phyloP scores from a whole-genome alignment of 2,329 filamentous ascomycete species.

The Neonectria coccinea region DNA sequence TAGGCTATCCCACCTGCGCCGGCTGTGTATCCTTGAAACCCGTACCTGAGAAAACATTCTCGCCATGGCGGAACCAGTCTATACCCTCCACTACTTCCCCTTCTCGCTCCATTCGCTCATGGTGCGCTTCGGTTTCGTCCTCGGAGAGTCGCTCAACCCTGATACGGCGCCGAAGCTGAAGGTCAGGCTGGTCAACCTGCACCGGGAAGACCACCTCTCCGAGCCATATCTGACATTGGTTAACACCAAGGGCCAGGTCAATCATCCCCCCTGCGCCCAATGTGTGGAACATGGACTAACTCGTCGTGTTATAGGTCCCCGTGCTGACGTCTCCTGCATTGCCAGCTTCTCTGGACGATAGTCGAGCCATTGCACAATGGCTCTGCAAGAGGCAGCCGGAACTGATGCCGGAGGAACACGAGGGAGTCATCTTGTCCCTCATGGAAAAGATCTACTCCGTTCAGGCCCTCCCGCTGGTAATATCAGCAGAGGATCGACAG shows the following conservation, averaged over 20 bases:
- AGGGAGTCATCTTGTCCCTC: conserved; percentile 37
- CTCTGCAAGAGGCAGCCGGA: conserved; percentile 46
- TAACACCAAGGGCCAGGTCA: conserved; percentile 46
- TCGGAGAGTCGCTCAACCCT: conserved; percentile 41
- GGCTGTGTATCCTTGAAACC: conserved; percentile 3
- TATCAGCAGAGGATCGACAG: conserved; percentile 39
- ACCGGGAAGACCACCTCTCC: conserved; percentile 44
- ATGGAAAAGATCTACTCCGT: conserved; percentile 45
- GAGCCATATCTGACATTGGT: conserved; percentile 45
- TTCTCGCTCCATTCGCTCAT: conserved; percentile 50
- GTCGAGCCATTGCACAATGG: conserved; percentile 46
- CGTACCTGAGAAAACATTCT: not conserved
- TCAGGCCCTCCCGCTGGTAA: conserved; percentile 42
- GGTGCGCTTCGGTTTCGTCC: conserved; percentile 46
- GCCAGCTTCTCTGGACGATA: conserved; percentile 41
- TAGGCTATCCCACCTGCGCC: not conserved
- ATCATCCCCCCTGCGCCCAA: conserved; percentile 14
- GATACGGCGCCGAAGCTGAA: conserved; percentile 41
- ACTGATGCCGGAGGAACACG: conserved; percentile 42
- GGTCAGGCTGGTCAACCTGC: conserved; percentile 45
- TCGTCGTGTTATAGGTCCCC: conserved; percentile 40
- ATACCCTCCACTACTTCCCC: conserved; percentile 47
- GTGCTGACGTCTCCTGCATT: conserved; percentile 44
- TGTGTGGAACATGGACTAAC: conserved; percentile 6
- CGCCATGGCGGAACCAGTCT: conserved; percentile 36